Conservation (phyloP, 768 basidiomycete genomes). For the Ramaria sp. region DNA sequence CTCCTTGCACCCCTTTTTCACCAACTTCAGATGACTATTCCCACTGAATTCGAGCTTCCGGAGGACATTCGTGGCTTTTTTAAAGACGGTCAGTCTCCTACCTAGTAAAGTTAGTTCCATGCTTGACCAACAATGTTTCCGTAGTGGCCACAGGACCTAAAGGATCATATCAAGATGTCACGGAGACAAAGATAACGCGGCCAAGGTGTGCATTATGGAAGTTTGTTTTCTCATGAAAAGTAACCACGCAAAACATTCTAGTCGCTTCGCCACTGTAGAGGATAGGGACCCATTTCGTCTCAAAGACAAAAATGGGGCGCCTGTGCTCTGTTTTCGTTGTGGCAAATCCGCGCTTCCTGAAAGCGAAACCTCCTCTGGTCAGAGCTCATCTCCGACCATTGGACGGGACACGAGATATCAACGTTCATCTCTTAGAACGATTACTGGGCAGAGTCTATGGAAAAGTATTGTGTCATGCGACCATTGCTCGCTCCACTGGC, state of each 20-base stretch:
- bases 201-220: constrained; percentile 53
- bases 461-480: constrained; percentile 86
- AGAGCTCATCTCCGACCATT: neutral
- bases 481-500: constrained; percentile 91
- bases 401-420: neutral
- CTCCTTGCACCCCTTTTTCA: constrained; percentile 64
- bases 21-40: constrained; percentile 55
- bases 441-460: constrained; percentile 26
- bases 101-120: neutral
- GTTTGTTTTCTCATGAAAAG: constrained; percentile 1
- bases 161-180: constrained; percentile 76
- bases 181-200: constrained; percentile 64
- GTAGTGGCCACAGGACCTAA: constrained; percentile 69
- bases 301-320: constrained; percentile 71
- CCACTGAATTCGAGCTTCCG: constrained; percentile 78
- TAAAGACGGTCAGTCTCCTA: constrained; percentile 58
- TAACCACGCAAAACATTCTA: constrained; percentile 17
- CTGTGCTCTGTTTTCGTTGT: constrained; percentile 88
- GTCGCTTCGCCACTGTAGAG: constrained; percentile 82
- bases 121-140: neutral
- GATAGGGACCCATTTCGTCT: constrained; percentile 84
- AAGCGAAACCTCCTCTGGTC: neutral
- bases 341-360: constrained; percentile 56
- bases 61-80: constrained; percentile 76
- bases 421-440: neutral